phyloP scores from a whole-genome alignment of 1,284 basidiomycete species.

The Malassezia brasiliensis region DNA sequence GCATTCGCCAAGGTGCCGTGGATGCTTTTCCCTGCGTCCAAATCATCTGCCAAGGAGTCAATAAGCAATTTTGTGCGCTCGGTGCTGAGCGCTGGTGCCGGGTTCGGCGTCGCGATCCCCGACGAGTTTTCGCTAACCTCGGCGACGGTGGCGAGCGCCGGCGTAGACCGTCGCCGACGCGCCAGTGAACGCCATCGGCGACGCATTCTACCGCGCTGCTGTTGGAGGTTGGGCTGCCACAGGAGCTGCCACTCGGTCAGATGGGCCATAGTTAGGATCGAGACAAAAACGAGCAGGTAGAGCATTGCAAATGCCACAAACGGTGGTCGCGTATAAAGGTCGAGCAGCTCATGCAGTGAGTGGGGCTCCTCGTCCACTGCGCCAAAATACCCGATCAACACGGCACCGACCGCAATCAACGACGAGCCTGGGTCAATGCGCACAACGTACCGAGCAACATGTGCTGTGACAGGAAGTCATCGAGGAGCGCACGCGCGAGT shows the following conservation, averaged over 20 bases:
- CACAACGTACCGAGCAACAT: slow-evolving; percentile 58
- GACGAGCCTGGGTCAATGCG: slow-evolving; percentile 55
- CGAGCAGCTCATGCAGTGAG: slow-evolving; percentile 72
- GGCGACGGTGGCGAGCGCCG: slow-evolving; percentile 39
- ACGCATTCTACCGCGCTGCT: slow-evolving; percentile 8
- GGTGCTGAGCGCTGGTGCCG: slow-evolving; percentile 11
- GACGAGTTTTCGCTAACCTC: slow-evolving; percentile 45
- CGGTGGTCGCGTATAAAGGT: slow-evolving; percentile 64
- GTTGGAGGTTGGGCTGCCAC: slow-evolving; percentile 17
- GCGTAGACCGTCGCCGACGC: slow-evolving; percentile 31
- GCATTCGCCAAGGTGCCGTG: slow-evolving; percentile 11
- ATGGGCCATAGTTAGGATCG: slow-evolving; percentile 48
- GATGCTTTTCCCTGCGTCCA: not conserved
- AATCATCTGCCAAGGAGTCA: not conserved
- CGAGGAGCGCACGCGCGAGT: slow-evolving; percentile 74
- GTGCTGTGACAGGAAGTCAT: slow-evolving; percentile 73
- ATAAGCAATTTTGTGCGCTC: not conserved
- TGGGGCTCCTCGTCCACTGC: slow-evolving; percentile 86
- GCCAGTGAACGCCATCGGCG: slow-evolving; percentile 12
- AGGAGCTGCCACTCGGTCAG: slow-evolving; percentile 46
- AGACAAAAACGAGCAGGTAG: slow-evolving; percentile 58
- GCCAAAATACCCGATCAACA: slow-evolving; percentile 81
- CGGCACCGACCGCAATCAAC: slow-evolving; percentile 77
- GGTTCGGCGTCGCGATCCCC: slow-evolving; percentile 34
- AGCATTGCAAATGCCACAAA: slow-evolving; percentile 65